Base-by-base conservation (phyloP, 306 rosid species). In the Vachellia collinsii region DNA sequence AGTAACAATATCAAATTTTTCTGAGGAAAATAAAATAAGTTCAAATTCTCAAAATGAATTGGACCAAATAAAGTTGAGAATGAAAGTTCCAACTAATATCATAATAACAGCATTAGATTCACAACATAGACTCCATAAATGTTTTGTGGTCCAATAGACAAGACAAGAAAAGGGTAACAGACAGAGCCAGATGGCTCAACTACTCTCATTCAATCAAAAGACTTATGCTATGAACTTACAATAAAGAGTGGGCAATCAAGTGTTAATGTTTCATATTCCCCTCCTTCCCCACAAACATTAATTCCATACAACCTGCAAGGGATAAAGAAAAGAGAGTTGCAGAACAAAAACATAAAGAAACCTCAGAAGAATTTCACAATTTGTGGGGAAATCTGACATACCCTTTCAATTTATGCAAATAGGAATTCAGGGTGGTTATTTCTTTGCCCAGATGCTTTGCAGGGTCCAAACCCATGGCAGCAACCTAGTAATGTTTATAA, bases 201-300 rank as follows among this genome's bases (percentile, higher is more conserved):
- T 59, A 62, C 56, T 74, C 20, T 7, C 70, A 68, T 65, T 36
- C 36, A 44, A 69, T 64, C 37, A 62, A n/a, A 79, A 38, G 25
- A 72, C 34, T 42, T 20, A 70, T 42, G 43, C 75, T 14, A 71
- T 76, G 74, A 83, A 87, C 97, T 89, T 85, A 93, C 99, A 74
- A 76, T 76, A 81, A 94, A 94, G 50, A 94, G 99, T 0, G 99
- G 94, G 87, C 99, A 94, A 79, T 94, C 97, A 80, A 94, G 95
- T 76, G 97, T 93, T 87, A 94, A 85, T 3, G 99, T 91, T 83
- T 94, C 99, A 88, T 92, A 94, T 82, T 94, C 98, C 66, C 98
- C 97, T 87, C 97, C 99, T 91, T 94, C 99, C 41, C 99, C 99
- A 11, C 99, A 94, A 34, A 93, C 97, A 82, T 93, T 94, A 75